Percentiles rank a stretch among this genome's conserved stretches.
These are phyloP conservation scores for Aaosphaeria arxii DNA, from an alignment of 2,329 filamentous ascomycete genomes.

Conservation along the genomic window DNA sequence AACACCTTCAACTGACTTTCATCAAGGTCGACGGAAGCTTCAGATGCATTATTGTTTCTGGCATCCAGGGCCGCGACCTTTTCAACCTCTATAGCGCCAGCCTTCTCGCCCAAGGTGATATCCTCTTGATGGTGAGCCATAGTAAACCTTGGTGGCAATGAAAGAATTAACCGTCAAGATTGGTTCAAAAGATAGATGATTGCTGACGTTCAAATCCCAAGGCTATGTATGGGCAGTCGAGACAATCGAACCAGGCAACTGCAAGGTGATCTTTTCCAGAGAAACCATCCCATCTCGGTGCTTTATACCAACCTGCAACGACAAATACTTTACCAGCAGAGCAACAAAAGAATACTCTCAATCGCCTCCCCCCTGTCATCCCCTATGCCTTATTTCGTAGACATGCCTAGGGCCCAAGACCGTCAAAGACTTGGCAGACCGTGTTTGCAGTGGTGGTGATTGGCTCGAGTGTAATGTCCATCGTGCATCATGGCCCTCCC, in stretches of 20 bases:
- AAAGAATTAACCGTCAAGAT: neutral
- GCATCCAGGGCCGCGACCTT: conserved; percentile 11
- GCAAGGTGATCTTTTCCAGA: neutral
- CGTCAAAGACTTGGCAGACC: neutral
- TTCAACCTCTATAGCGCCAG: conserved; percentile 14
- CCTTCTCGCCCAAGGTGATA: conserved; percentile 9
- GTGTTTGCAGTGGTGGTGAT: neutral
- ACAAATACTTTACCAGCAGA: neutral
- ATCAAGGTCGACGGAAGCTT: neutral
- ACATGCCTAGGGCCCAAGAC: neutral
- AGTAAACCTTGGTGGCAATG: neutral
- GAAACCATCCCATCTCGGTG: neutral
- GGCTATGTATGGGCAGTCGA: neutral
- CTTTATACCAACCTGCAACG: neutral
- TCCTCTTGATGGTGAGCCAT: neutral
- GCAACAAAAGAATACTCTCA: neutral
- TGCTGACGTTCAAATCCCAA: neutral
- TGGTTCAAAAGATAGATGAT: neutral
- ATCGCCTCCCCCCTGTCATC: neutral
- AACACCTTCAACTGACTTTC: conserved; percentile 10
- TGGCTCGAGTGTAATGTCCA: neutral
- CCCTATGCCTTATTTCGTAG: neutral
- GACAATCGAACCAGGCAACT: neutral
- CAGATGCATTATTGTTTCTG: neutral
- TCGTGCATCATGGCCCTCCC: neutral